Conservation (phyloP, 1,284 basidiomycete species). For the Fomes fomentarius region DNA sequence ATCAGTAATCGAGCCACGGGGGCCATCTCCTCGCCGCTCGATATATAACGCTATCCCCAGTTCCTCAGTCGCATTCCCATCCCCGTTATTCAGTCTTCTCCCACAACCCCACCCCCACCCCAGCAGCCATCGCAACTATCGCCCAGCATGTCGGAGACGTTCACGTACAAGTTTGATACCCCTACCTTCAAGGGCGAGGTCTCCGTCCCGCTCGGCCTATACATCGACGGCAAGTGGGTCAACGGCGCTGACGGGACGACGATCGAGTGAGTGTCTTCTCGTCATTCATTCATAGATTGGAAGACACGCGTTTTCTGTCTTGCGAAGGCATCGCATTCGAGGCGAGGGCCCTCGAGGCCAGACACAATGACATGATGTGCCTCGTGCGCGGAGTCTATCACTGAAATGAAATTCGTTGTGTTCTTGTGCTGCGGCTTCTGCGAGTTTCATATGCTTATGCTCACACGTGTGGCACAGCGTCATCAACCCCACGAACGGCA, state of each 20-base stretch:
- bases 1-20: constrained; percentile 19
- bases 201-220: constrained; percentile 75
- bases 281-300: not conserved
- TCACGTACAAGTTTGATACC: constrained; percentile 65
- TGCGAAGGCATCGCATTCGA: too few species aligned
- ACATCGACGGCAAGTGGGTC: constrained; percentile 82
- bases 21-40: not conserved
- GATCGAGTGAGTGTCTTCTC: constrained; percentile 60
- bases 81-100: not conserved
- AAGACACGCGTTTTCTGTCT: not conserved
- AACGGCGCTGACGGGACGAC: constrained; percentile 67
- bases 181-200: constrained; percentile 73
- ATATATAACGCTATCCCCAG: too few species aligned
- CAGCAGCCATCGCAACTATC: constrained; percentile 1
- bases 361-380: too few species aligned
- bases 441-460: too few species aligned
- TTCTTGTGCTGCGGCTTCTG: too few species aligned
- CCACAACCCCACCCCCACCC: not conserved
- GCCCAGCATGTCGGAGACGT: constrained; percentile 40
- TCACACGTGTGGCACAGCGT: constrained; percentile 48
- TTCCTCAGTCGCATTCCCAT: too few species aligned
- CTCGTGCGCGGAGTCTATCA: too few species aligned
- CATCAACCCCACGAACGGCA: constrained; percentile 82
- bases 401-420: too few species aligned
- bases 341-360: too few species aligned